Percentiles rank a stretch among this genome's conserved stretches.
Conservation (phyloP, 2,329 filamentous ascomycete genomes). For the Arachnomyces sp. region DNA sequence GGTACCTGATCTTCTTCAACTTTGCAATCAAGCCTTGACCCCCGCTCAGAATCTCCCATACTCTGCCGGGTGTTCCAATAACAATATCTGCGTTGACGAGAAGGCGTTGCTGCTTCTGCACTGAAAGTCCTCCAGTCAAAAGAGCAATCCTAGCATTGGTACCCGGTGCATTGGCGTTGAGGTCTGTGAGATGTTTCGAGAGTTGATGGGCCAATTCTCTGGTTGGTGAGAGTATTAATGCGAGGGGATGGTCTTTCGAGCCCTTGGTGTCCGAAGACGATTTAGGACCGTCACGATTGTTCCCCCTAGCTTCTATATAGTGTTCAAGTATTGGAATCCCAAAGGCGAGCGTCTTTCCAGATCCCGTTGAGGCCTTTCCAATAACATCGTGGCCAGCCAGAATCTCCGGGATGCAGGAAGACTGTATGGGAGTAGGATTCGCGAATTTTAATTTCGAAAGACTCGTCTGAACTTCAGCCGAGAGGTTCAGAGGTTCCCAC, state of each 20-base stretch:
- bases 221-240: slow-evolving; percentile 81
- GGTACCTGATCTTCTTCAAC: slow-evolving; percentile 66
- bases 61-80: slow-evolving; percentile 81
- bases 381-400: slow-evolving; percentile 80
- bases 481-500: slow-evolving; percentile 70
- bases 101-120: slow-evolving; percentile 89
- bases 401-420: slow-evolving; percentile 70
- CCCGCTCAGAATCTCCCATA: slow-evolving; percentile 88
- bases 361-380: slow-evolving; percentile 92
- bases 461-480: slow-evolving; percentile 60
- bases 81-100: slow-evolving; percentile 80
- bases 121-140: slow-evolving; percentile 81
- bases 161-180: slow-evolving; percentile 61
- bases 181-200: slow-evolving; percentile 65
- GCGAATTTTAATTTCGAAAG: slow-evolving; percentile 72
- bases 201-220: slow-evolving; percentile 91
- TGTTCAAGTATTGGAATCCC: slow-evolving; percentile 85
- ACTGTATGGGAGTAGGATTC: slow-evolving; percentile 75
- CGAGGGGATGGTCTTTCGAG: slow-evolving; percentile 48
- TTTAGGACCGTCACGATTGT: slow-evolving; percentile 25
- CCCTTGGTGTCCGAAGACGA: slow-evolving; percentile 31
- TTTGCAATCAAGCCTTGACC: slow-evolving; percentile 60
- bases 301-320: slow-evolving; percentile 51
- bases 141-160: slow-evolving; percentile 60
- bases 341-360: slow-evolving; percentile 92